Conservation (phyloP, 805 yeast species). For the Sugiyamaella floridensis region DNA sequence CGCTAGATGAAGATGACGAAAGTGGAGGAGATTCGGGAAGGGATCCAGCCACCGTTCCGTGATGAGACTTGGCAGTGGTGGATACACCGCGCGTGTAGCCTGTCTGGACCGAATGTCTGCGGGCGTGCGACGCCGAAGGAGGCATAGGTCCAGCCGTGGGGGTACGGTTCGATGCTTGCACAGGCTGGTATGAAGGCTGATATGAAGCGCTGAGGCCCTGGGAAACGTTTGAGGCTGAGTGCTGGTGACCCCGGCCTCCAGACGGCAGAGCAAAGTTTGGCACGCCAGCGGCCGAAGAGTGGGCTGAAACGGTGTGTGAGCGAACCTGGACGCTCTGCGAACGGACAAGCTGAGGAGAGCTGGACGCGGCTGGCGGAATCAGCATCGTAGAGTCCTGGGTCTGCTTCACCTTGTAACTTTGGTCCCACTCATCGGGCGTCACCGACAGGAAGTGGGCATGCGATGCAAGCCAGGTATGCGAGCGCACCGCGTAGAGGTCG, state of each 20-base stretch:
- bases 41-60: not conserved
- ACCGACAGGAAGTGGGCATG: conserved; percentile 76
- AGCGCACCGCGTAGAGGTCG: conserved; percentile 57
- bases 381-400: not conserved
- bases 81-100: conserved; percentile 17
- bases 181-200: not conserved
- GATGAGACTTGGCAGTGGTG: conserved; percentile 4
- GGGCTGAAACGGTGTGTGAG: not conserved
- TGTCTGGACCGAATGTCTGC: conserved; percentile 23
- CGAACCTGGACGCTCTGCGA: conserved; percentile 24
- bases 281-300: not conserved
- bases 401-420: conserved; percentile 19
- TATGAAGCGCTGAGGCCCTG: not conserved
- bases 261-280: not conserved
- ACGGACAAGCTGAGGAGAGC: conserved; percentile 13
- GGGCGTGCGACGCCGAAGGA: conserved; percentile 6
- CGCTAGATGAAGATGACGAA: conserved; percentile 13
- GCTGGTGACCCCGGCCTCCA: not conserved
- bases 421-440: conserved; percentile 89
- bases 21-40: not conserved
- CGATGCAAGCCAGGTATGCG: conserved; percentile 85
- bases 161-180: not conserved
- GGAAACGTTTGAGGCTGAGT: not conserved
- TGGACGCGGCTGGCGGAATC: conserved; percentile 4
- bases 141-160: conserved; percentile 2